Evolutionary conservation across 106 monocot species (phyloP).

Genomic region (Apostasia shenzhenica): DNA sequence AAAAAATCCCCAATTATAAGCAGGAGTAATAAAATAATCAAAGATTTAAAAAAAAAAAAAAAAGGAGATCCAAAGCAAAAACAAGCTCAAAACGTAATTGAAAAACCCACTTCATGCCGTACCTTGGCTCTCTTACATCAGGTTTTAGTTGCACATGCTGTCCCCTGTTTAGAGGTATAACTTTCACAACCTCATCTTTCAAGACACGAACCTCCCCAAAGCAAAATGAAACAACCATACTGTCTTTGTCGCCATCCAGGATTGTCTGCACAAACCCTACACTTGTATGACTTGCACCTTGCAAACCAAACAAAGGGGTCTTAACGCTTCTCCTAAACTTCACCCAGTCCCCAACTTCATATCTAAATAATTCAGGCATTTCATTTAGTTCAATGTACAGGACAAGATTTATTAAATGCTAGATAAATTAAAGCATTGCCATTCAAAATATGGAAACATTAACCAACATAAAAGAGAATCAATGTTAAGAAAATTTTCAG

Average conservation of each 20-base stretch:
- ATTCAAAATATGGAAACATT: background rate
- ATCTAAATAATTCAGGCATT: constrained; percentile 33
- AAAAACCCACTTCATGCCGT: constrained; percentile 1
- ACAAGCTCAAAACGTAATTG: background rate
- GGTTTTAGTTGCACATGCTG: constrained; percentile 89
- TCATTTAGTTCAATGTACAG: constrained; percentile 2
- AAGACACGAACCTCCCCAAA: constrained; percentile 75
- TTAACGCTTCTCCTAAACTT: constrained; percentile 65
- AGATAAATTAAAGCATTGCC: background rate
- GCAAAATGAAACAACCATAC: constrained; percentile 79
- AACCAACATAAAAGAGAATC: background rate
- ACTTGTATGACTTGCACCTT: constrained; percentile 73
- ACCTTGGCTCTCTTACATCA: constrained; percentile 84
- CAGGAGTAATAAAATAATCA: no score
- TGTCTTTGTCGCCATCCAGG: constrained; percentile 39
- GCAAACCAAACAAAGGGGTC: constrained; percentile 78
- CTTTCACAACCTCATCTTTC: constrained; percentile 68
- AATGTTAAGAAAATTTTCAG: constrained; percentile 2
- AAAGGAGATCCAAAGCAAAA: background rate
- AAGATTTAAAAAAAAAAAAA: background rate
- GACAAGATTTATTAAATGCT: background rate
- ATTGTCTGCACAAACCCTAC: constrained; percentile 84
- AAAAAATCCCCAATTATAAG: no score
- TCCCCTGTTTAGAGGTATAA: constrained; percentile 90
- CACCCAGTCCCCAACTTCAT: constrained; percentile 92